Base-by-base conservation (phyloP, 805 yeast genomes). In the Metschnikowia drakensbergensis region DNA sequence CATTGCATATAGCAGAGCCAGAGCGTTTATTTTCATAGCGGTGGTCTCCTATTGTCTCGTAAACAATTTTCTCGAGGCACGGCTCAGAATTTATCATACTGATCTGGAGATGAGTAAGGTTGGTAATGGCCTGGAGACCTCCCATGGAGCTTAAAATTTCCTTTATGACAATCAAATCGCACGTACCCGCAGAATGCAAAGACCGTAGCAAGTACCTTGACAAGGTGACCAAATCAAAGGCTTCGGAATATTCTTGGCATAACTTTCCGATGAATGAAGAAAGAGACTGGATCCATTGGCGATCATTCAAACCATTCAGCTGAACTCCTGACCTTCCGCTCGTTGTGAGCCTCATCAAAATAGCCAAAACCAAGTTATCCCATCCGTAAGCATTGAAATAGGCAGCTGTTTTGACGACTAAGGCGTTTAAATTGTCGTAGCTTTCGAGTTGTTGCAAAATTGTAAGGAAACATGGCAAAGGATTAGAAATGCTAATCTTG, bases 231-330 rank as follows among this genome's bases (percentile, higher is more conserved):
- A 87, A 60, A 55, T 84, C 83, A 68, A 92, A 80, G 2, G 64
- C 56, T 53, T 65, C 50, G 33, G 80, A 70, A 69, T 82, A 72
- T 39, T 74, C 63, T 55, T 77, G 65, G 64, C 88, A 79, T 4
- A 90, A 67, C 47, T 84, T 82, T 0, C 96, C 96, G 45, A 88
- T 80, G 60, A 92, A 91, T 1, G 81, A 71, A 0, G 96, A 79
- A 30, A 92, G 71, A 23, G 96, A 86, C 57, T 86, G 94, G 31
- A 90, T 76, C 98, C 98, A 92, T 56, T 79, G 83, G 26, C 86
- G 73, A 49, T 87, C 91, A 57, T 82, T 81, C 48, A 92, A 68
- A 6, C 97, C 97, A 66, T 90, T 91, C 1, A 65, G 72, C 64
- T 88, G 96, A 30, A 83, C 70, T 23, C 83, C 76, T 0, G 78